phyloP scores from a whole-genome alignment of 2,329 filamentous ascomycete species.

The Sporothrix dimorphospora region DNA sequence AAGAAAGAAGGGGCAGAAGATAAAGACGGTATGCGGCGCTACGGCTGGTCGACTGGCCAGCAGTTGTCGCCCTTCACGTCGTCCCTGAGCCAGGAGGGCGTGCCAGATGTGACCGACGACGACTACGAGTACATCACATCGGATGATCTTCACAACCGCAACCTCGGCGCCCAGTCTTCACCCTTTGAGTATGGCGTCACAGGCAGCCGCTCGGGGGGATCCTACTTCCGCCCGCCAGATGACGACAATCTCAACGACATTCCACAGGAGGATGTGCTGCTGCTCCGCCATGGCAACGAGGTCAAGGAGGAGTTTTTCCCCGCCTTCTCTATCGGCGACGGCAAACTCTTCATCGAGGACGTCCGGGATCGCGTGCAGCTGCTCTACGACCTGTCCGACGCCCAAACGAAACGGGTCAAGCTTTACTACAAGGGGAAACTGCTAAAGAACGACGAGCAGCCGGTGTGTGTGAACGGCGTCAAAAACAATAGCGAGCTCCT shows the following conservation, averaged over 20 bases:
- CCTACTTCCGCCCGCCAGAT: constrained; percentile 30
- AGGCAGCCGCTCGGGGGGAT: constrained; percentile 34
- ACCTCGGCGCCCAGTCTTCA: constrained; percentile 39
- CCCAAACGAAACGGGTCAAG: constrained; percentile 58
- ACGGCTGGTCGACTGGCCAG: constrained; percentile 50
- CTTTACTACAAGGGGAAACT: constrained; percentile 74
- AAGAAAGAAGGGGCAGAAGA: constrained; percentile 25
- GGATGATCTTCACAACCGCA: constrained; percentile 63
- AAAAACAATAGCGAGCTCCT: constrained; percentile 66
- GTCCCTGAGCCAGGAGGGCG: constrained; percentile 47
- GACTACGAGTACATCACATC: constrained; percentile 85
- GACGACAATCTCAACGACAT: constrained; percentile 38
- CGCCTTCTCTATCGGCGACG: constrained; percentile 74
- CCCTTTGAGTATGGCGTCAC: constrained; percentile 33
- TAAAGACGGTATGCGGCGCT: constrained; percentile 53
- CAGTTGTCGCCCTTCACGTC: constrained; percentile 57
- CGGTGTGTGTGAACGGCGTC: constrained; percentile 62
- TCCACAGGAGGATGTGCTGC: constrained; percentile 68
- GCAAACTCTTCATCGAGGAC: constrained; percentile 68
- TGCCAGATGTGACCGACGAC: constrained; percentile 67
- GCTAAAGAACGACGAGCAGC: constrained; percentile 64
- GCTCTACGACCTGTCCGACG: constrained; percentile 64
- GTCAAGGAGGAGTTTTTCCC: constrained; percentile 74
- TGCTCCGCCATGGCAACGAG: constrained; percentile 68
- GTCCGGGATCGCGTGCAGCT: constrained; percentile 69